Percentiles rank a stretch among this genome's conserved stretches.
These are phyloP conservation scores for Carex kokanica DNA, from an alignment of 176 grass and related monocot species.

Conservation along the genomic window DNA sequence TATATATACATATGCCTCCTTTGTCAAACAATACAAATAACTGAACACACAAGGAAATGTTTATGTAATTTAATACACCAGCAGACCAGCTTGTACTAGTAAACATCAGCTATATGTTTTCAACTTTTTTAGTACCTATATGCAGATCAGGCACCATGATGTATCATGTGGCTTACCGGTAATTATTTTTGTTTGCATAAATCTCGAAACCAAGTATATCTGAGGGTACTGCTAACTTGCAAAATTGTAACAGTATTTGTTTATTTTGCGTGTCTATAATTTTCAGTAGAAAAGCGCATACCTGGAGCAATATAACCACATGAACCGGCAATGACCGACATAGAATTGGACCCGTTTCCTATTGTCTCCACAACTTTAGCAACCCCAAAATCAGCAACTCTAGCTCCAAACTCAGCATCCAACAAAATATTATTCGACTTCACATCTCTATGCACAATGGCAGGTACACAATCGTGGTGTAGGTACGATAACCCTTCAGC, in stretches of 20 bases:
- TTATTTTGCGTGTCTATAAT: not conserved
- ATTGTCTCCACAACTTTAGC: slow-evolving; percentile 56
- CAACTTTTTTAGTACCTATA: not conserved
- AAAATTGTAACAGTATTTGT: not conserved
- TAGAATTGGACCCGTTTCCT: slow-evolving; percentile 44
- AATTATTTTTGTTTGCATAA: not conserved
- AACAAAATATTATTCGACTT: slow-evolving; percentile 92
- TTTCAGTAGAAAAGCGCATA: slow-evolving; percentile 14
- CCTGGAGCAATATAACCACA: slow-evolving; percentile 92
- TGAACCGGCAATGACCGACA: slow-evolving; percentile 76
- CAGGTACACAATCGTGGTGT: slow-evolving; percentile 75
- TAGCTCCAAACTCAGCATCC: slow-evolving; percentile 58
- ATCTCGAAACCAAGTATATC: not conserved
- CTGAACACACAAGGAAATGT: not conserved
- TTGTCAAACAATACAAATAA: not conserved
- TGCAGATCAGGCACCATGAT: not conserved
- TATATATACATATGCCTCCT: no score
- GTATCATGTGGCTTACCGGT: not conserved
- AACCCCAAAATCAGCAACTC: slow-evolving; percentile 67
- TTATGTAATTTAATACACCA: not conserved
- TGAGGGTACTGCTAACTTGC: not conserved
- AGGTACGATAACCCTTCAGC: slow-evolving; percentile 83
- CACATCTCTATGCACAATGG: slow-evolving; percentile 84
- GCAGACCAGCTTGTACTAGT: not conserved
- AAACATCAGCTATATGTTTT: not conserved